Evolutionary conservation across 306 rosid species (phyloP).

Genomic region (Cajanus cajan): DNA sequence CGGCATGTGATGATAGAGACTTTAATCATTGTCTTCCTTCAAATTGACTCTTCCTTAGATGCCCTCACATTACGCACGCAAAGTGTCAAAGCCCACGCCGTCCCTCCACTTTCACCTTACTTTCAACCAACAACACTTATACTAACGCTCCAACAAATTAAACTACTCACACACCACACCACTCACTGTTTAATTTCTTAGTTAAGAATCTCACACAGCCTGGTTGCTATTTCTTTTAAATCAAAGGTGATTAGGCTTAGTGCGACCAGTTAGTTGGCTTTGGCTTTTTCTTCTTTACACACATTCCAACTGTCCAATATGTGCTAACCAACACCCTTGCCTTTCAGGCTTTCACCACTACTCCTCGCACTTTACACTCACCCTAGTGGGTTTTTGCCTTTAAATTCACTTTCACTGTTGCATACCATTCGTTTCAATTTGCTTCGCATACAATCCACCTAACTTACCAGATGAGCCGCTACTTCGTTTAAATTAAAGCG

Average conservation of each 20-base stretch:
- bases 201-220: conserved; percentile 20
- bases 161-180: too few species aligned
- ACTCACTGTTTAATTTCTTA: conserved; percentile 14
- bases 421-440: background rate
- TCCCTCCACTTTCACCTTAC: background rate
- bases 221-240: background rate
- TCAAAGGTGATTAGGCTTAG: background rate
- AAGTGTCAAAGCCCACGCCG: conserved; percentile 37
- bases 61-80: conserved; percentile 33
- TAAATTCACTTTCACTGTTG: conserved; percentile 32
- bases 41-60: conserved; percentile 25
- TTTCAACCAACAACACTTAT: background rate
- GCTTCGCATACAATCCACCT: conserved; percentile 43
- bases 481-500: conserved; percentile 22
- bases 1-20: conserved; percentile 36
- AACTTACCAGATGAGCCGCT: background rate
- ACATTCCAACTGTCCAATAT: conserved; percentile 27
- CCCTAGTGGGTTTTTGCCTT: conserved; percentile 10
- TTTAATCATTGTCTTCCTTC: conserved; percentile 50
- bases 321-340: background rate
- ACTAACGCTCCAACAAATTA: background rate
- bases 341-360: background rate
- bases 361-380: conserved; percentile 21
- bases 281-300: conserved; percentile 31
- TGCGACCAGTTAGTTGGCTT: conserved; percentile 30